These are phyloP conservation scores for Anastatica hierochuntica DNA, from an alignment of 345 rosid species.

Conservation along the genomic window DNA sequence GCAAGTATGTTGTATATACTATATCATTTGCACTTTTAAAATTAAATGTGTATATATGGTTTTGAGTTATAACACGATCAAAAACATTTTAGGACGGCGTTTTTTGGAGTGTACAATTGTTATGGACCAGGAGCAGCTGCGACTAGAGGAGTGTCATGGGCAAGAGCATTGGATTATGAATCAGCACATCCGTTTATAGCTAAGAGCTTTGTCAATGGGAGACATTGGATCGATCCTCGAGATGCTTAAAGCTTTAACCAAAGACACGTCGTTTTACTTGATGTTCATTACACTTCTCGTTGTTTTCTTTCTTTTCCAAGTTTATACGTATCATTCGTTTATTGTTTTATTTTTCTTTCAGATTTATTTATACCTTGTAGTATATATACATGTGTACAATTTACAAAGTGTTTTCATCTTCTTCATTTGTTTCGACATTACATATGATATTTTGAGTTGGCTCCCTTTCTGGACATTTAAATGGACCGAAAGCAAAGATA, in stretches of 20 bases:
- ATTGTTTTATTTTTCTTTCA: neutral
- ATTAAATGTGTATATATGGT: no score
- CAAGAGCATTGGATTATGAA: conserved; percentile 67
- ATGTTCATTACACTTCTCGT: neutral
- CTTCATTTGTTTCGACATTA: no score
- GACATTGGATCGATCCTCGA: conserved; percentile 78
- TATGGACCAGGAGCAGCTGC: conserved; percentile 84
- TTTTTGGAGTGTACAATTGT: conserved; percentile 85
- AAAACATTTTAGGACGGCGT: conserved; percentile 47
- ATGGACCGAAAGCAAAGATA: no score
- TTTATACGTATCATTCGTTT: neutral
- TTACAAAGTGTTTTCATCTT: no score
- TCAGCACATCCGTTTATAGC: conserved; percentile 73
- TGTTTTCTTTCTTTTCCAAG: neutral
- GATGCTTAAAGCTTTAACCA: conserved; percentile 58
- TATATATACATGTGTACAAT: no score
- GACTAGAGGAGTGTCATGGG: conserved; percentile 76
- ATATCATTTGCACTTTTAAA: no score
- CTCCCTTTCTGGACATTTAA: no score
- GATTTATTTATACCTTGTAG: no score
- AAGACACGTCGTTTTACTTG: neutral
- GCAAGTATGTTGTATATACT: conserved; percentile 38
- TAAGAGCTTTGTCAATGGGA: conserved; percentile 87
- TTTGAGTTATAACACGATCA: no score
- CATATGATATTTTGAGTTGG: no score